Conservation (phyloP, 208 protist species). For the Trypanosoma cruzi region DNA sequence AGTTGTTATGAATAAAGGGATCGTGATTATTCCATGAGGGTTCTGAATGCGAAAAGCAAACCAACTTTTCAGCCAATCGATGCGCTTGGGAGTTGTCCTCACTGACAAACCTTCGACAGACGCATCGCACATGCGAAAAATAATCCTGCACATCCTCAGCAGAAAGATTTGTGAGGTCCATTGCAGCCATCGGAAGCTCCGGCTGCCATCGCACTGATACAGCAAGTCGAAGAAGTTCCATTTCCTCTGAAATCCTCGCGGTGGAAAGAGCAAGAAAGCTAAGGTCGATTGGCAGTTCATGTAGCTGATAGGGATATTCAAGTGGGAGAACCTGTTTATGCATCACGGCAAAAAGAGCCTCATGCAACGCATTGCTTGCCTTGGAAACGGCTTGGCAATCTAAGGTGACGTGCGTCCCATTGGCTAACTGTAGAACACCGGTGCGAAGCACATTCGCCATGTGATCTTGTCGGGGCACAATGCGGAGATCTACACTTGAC, state of each 20-base stretch:
- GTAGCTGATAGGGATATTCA: constrained; percentile 71
- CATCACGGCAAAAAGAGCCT: constrained; percentile 56
- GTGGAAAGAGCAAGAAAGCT: constrained; percentile 56
- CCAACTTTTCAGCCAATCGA: constrained; percentile 43
- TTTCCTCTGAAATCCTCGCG: constrained; percentile 5
- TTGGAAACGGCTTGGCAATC: constrained; percentile 44
- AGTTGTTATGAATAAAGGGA: constrained; percentile 86
- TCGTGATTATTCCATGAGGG: constrained; percentile 78
- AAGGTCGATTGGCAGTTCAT: constrained; percentile 67
- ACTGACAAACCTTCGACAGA: constrained; percentile 9
- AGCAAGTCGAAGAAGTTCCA: constrained; percentile 42
- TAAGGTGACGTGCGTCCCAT: constrained; percentile 83
- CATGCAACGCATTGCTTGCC: constrained; percentile 31
- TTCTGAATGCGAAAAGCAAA: constrained; percentile 35
- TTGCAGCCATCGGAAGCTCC: constrained; percentile 26
- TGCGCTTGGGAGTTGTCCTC: constrained; percentile 20
- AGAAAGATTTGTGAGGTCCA: background rate
- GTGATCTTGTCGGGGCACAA: constrained; percentile 51
- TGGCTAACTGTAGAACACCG: constrained; percentile 75
- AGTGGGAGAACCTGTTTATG: constrained; percentile 69
- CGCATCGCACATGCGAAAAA: constrained; percentile 39
- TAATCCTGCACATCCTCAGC: constrained; percentile 44
- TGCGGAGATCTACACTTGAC: background rate
- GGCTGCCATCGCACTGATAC: constrained; percentile 36
- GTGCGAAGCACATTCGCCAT: constrained; percentile 59